Percentiles rank a stretch among this genome's conserved stretches.
These are phyloP conservation scores for Chaetomium tenue DNA, from an alignment of 495 filamentous ascomycete species.

Conservation along the genomic window DNA sequence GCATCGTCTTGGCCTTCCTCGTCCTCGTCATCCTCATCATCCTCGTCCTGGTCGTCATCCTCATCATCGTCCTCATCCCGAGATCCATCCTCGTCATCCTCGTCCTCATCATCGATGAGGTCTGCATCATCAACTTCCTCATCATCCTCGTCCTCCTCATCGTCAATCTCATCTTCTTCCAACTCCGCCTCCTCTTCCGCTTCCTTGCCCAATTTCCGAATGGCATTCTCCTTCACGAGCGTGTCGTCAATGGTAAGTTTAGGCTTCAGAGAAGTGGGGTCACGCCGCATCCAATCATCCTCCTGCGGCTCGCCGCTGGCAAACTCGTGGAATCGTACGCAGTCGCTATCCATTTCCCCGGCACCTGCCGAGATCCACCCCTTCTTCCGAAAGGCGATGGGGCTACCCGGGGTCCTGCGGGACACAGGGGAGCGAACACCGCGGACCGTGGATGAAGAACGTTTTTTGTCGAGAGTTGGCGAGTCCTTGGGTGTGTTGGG, in stretches of 20 bases:
- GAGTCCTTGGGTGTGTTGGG: slow-evolving; percentile 30
- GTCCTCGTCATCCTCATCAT: slow-evolving; percentile 44
- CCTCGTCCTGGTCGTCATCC: slow-evolving; percentile 32
- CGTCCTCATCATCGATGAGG: slow-evolving; percentile 45
- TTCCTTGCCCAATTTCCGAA: slow-evolving; percentile 84
- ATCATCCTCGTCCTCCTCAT: slow-evolving; percentile 56
- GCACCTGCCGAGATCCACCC: slow-evolving; percentile 52
- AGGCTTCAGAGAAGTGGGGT: slow-evolving; percentile 54
- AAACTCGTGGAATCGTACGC: slow-evolving; percentile 87
- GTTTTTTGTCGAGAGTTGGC: slow-evolving; percentile 40
- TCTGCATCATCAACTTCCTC: slow-evolving; percentile 53
- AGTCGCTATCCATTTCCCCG: slow-evolving; percentile 61
- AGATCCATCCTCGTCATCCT: slow-evolving; percentile 53
- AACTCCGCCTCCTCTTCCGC: slow-evolving; percentile 81
- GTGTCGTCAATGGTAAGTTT: slow-evolving; percentile 87
- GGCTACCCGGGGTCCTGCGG: slow-evolving; percentile 38
- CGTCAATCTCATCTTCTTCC: slow-evolving; percentile 66
- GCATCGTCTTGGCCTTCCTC: slow-evolving; percentile 43
- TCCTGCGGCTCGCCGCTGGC: slow-evolving; percentile 75
- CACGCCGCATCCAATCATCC: slow-evolving; percentile 80
- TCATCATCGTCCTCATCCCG: slow-evolving; percentile 41
- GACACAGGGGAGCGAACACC: slow-evolving; percentile 50
- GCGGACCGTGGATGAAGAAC: slow-evolving; percentile 49
- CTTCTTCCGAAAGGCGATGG: slow-evolving; percentile 35
- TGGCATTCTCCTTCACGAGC: slow-evolving; percentile 82